Evolutionary conservation across 495 filamentous ascomycete genomes (phyloP).

Genomic region (Tuber umbilicatum): DNA sequence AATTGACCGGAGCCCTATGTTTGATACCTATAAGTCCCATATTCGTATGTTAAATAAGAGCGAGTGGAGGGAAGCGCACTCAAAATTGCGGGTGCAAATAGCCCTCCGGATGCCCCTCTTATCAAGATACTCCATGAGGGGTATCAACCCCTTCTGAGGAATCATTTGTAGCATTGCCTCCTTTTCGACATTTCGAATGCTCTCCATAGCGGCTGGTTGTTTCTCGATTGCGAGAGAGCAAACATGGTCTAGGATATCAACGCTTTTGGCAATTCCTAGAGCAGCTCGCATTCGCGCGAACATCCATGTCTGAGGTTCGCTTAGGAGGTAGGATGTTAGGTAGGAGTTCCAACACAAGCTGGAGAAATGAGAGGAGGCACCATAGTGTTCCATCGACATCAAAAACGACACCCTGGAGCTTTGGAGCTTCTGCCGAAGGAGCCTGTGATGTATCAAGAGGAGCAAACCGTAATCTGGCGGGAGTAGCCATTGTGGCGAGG

Average conservation of each 20-base stretch:
- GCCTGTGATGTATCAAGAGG: constrained; percentile 47
- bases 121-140: constrained; percentile 76
- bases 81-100: constrained; percentile 93
- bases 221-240: constrained; percentile 59
- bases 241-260: constrained; percentile 85
- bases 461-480: constrained; percentile 45
- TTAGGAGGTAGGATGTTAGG: constrained; percentile 38
- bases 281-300: constrained; percentile 72
- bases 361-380: constrained; percentile 50
- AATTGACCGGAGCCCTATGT: constrained; percentile 54
- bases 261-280: constrained; percentile 57
- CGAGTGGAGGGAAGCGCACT: constrained; percentile 46
- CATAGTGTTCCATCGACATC: constrained; percentile 93
- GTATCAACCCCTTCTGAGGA: constrained; percentile 67
- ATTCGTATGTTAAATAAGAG: not conserved
- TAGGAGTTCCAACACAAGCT: constrained; percentile 5
- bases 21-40: not conserved
- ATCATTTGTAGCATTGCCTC: constrained; percentile 69
- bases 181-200: constrained; percentile 72
- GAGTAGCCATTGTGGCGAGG: constrained; percentile 11
- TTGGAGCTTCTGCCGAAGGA: constrained; percentile 46
- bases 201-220: constrained; percentile 59
- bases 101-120: constrained; percentile 59
- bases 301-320: constrained; percentile 92
- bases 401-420: constrained; percentile 77